phyloP scores from a whole-genome alignment of 2,329 filamentous ascomycete genomes.

The Septoria linicola region DNA sequence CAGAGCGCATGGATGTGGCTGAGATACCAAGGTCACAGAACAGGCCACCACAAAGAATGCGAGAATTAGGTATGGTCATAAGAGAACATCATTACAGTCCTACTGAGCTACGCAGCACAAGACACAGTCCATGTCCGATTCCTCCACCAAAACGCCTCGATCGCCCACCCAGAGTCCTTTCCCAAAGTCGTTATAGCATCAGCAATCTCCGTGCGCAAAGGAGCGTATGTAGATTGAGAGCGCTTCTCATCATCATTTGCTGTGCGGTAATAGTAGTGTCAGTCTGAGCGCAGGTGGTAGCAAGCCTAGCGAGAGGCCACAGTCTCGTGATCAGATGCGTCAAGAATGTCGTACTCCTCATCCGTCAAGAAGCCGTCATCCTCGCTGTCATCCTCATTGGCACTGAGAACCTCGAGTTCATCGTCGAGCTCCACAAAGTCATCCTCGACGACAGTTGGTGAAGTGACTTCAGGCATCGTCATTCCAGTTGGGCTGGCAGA shows the following conservation, averaged over 20 bases:
- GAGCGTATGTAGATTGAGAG: conserved; percentile 1
- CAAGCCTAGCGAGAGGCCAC: conserved; percentile 29
- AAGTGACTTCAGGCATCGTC: conserved; percentile 20
- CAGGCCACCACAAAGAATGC: too few relatives aligned
- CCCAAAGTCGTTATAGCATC: conserved; percentile 2
- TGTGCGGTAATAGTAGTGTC: background rate
- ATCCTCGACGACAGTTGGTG: conserved; percentile 38
- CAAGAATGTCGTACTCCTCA: conserved; percentile 96
- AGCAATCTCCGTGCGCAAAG: background rate
- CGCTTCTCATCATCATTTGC: background rate
- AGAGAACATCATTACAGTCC: background rate
- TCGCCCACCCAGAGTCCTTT: background rate
- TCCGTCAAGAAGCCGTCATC: conserved; percentile 84
- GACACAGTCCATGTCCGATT: background rate
- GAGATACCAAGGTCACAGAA: too few relatives aligned
- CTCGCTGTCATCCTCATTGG: conserved; percentile 60
- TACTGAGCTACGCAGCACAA: background rate
- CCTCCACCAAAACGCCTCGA: background rate
- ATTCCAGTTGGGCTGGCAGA: conserved; percentile 32
- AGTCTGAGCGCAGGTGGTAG: conserved; percentile 3
- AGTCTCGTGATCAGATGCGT: conserved; percentile 85
- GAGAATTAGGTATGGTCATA: too few relatives aligned
- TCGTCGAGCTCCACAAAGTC: conserved; percentile 54
- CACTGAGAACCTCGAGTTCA: conserved; percentile 48
- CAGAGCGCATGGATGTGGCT: too few relatives aligned